Evolutionary conservation across 2,329 filamentous ascomycete species (phyloP).

Genomic region (Colletotrichum sp.): DNA sequence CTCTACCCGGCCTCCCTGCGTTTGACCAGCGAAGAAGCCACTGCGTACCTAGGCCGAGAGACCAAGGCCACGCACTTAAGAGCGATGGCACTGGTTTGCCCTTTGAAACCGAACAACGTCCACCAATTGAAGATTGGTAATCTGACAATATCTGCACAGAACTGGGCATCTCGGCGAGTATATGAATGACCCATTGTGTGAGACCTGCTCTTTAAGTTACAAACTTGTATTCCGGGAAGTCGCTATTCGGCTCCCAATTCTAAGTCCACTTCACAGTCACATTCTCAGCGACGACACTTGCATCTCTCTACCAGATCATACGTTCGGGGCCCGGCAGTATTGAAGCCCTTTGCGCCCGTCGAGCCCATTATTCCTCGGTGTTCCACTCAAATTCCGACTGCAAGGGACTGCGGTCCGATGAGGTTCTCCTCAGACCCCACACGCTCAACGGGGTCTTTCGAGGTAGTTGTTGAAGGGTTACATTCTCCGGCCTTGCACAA

Average conservation of each 20-base stretch:
- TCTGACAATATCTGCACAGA: neutral
- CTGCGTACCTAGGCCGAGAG: no score
- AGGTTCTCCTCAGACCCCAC: conserved; percentile 23
- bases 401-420: conserved; percentile 41
- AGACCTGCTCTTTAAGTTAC: neutral
- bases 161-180: neutral
- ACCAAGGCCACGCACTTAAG: no score
- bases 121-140: neutral
- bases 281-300: neutral
- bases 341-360: neutral
- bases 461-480: conserved; percentile 1
- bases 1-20: no score
- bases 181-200: neutral
- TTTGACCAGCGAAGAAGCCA: no score
- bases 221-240: neutral
- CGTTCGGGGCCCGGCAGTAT: neutral
- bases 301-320: neutral
- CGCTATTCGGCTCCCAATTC: neutral
- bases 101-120: neutral
- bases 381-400: conserved; percentile 26
- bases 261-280: neutral
- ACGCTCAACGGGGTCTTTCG: neutral
- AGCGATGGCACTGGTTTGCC: neutral
- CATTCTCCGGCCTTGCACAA: conserved; percentile 4
- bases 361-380: neutral